Conservation (phyloP, 164 flowering plant species). For the Taxillus chinensis region DNA sequence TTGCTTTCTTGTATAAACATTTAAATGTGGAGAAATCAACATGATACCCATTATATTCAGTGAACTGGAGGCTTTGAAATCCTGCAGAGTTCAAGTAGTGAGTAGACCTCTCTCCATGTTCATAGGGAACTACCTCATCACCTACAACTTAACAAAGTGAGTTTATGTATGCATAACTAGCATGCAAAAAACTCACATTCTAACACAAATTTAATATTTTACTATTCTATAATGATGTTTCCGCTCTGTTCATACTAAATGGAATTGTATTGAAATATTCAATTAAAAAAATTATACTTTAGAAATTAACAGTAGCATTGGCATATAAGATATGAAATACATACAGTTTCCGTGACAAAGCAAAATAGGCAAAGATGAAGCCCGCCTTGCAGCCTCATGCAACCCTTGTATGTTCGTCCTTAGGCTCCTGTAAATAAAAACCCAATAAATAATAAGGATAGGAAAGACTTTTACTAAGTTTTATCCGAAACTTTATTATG, state of each 20-base stretch:
- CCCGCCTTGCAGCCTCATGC: conserved; percentile 75
- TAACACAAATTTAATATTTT: no score
- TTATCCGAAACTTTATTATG: no score
- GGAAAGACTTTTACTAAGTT: not conserved
- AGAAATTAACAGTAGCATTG: not conserved
- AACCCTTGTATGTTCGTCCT: conserved; percentile 70
- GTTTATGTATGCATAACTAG: no score
- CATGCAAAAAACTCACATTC: no score
- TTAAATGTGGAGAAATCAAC: not conserved
- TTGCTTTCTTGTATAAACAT: no score
- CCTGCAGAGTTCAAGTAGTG: conserved; percentile 38
- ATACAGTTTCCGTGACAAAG: conserved; percentile 80
- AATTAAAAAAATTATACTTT: no score
- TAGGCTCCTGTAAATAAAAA: conserved; percentile 42
- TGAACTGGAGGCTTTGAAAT: conserved; percentile 38
- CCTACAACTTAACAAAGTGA: conserved; percentile 16
- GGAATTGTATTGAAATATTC: no score
- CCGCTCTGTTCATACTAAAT: no score
- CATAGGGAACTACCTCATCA: conserved; percentile 50
- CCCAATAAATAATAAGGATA: not conserved
- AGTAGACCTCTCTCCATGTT: conserved; percentile 46
- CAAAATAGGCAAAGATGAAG: conserved; percentile 76
- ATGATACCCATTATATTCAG: conserved; percentile 54
- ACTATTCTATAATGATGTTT: no score
- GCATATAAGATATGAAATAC: conserved; percentile 7